A percentile compares a stretch with the other conserved stretches of the same genome.
Conservation (phyloP, 768 basidiomycete species). For the Mycena venus region DNA sequence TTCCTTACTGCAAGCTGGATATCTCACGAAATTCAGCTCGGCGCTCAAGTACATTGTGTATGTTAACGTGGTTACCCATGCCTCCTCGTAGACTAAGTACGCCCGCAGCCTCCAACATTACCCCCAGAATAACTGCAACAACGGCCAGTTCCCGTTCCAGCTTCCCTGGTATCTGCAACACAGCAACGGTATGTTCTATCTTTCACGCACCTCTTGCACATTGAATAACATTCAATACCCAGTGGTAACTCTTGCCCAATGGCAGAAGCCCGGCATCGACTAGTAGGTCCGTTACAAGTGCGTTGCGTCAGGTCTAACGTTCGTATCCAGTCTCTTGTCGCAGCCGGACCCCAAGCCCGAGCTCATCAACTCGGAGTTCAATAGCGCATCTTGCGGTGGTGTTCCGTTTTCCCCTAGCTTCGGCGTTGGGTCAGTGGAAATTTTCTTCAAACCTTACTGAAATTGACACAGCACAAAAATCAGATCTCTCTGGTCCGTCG, state of each 20-base stretch:
- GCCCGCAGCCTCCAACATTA: conserved; percentile 64
- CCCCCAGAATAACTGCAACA: conserved; percentile 59
- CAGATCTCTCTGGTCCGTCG: conserved; percentile 61
- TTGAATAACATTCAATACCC: not conserved
- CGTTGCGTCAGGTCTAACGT: not conserved
- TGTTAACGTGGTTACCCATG: conserved; percentile 27
- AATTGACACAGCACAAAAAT: not conserved
- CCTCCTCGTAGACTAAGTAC: not conserved
- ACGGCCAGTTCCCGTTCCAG: conserved; percentile 44
- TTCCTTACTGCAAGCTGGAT: conserved; percentile 58
- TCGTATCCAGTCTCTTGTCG: conserved; percentile 34
- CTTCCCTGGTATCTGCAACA: conserved; percentile 61
- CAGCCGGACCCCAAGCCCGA: conserved; percentile 48
- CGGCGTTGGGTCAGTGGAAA: conserved; percentile 49
- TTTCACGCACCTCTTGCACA: not conserved
- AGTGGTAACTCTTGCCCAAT: conserved; percentile 58
- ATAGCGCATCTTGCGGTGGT: conserved; percentile 68
- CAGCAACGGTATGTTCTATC: conserved; percentile 54
- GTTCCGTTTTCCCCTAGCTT: conserved; percentile 65
- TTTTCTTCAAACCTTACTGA: not conserved
- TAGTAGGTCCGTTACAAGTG: conserved; percentile 14
- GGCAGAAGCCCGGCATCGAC: conserved; percentile 60
- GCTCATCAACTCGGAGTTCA: conserved; percentile 68
- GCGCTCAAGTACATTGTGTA: conserved; percentile 65
- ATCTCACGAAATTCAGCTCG: conserved; percentile 48